Base-by-base conservation (phyloP, 2,329 filamentous ascomycete species). In the Cladobotryum protrusum region DNA sequence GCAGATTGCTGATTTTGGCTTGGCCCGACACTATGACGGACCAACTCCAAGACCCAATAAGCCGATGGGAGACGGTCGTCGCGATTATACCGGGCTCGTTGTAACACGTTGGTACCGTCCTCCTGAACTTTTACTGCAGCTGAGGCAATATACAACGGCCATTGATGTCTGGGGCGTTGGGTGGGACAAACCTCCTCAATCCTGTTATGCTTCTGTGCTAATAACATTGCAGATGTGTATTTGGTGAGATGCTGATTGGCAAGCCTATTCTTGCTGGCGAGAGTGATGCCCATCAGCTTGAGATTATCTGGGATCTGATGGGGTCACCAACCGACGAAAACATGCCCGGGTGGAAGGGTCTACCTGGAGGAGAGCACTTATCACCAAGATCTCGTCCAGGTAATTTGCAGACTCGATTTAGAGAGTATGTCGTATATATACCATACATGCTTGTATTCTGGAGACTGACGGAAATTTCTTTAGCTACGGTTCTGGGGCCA, bases 101-200 rank as follows among this genome's bases (percentile, higher is more conserved):
- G 93, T 99, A 11, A 99, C 93, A 14, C 77, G 93, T 61, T 99
- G 93, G 93, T 99, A 99, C 66, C 79, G 93, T 19, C 93, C 93
- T 33, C 93, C 93, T 0, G 93, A 99, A 75, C 76, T 99, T 36
- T 75, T 99, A 32, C 77, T 99, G 44, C 87, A 92, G 56, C 76
- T 99, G 32, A 85, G 90, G 60, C 83, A 83, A 57, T 99, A 99
- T 69, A 99, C 93, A n/a, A 89, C 91, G 13, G 91, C 93, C 9
- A 96, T 99, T 61, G 93, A 99, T 68, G 83, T 99, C 71, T 99
- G 93, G 93, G 93, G 93, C 59, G 92, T 96, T 58, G 93, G 92
- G 87, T 91, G 75, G 73, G 82, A 66, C 46, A 13, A 20, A 17
- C 20, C 11, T 11, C 11, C 35, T 29, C 20, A 17, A 8, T 40